A percentile compares a stretch with the other conserved stretches of the same genome.
These are phyloP conservation scores for Paspalum notatum DNA, from an alignment of 176 grass and related monocot species.

Conservation along the genomic window DNA sequence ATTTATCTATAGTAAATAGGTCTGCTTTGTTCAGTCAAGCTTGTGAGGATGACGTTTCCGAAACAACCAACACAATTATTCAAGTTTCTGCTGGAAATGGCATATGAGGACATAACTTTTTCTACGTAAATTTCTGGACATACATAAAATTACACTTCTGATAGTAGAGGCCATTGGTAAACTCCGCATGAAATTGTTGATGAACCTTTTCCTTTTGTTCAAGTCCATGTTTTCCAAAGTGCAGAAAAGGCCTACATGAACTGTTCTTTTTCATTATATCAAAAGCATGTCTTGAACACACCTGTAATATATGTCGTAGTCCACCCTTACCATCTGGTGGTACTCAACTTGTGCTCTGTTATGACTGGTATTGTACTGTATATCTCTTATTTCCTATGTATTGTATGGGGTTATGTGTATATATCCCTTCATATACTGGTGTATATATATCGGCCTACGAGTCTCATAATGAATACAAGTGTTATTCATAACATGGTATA, in stretches of 20 bases:
- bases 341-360: neutral
- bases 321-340: neutral
- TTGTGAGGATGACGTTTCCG: neutral
- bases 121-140: neutral
- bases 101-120: neutral
- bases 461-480: too few relatives aligned
- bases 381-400: too few relatives aligned
- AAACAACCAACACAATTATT: neutral
- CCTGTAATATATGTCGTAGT: neutral
- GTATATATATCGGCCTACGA: too few relatives aligned
- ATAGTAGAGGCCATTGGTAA: neutral
- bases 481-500: too few relatives aligned
- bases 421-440: too few relatives aligned
- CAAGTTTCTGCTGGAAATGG: neutral
- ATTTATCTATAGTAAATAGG: conserved; percentile 1
- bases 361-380: too few relatives aligned
- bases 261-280: neutral
- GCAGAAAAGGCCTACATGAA: neutral
- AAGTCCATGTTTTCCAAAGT: neutral
- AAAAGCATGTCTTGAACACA: neutral
- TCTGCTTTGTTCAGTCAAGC: neutral
- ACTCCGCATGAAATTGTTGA: neutral
- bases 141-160: neutral
- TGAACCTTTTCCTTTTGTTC: neutral
- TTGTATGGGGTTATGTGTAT: too few relatives aligned